Evolutionary conservation across 495 filamentous ascomycete genomes (phyloP), one percentile per base, ranked within the genome.

Genomic region (Penicillium paxilli): DNA sequence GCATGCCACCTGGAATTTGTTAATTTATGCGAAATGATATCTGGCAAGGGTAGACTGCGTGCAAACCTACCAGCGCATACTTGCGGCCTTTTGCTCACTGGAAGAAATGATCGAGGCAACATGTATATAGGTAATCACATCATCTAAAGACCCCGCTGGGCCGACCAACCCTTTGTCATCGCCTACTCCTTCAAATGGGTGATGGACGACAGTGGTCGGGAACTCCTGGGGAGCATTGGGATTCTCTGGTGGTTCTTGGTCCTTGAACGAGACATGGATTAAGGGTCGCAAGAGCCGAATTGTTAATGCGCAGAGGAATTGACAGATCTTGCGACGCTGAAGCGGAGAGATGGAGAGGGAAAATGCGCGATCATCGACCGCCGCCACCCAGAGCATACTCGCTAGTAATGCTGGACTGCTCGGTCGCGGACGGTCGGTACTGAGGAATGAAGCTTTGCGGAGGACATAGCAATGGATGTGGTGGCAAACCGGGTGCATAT

Each of bases 311-410:
- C 95, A 83, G 1, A 97, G 77, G 67, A 91, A 94, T 67, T 95
- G 90, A 69, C 91, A 96, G 53, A 95, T 87, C 63, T 91, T 91
- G 59, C 88, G 87, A 19, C 92, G 80, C 42, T 91, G 90, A 12
- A 89, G 88, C 2, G 92, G 92, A 24, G 91, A 85, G 47, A 91
- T 87, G 16, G 90, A 91, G 52, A 97, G 71, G 58, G 91, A 91
- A 52, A 91, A 85, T 7, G 92, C 90, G 66, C 96, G 88, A 69
- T 92, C 92, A 41, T 94, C 96, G 64, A 96, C 88, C 12, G 91
- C 91, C 16, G 90, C 90, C 21, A 96, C 90, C 91, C 91, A 97
- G 16, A 96, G 85, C 88, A 96, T 96, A 69, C 90, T 94, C 9
- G 92, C 89, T 33, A 97, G 76, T 32, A 97, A 77, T 0, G 92